Percentiles rank a stretch among this genome's conserved stretches.
These are phyloP conservation scores for Fragaria iinumae DNA, from an alignment of 306 rosid species.

Conservation along the genomic window DNA sequence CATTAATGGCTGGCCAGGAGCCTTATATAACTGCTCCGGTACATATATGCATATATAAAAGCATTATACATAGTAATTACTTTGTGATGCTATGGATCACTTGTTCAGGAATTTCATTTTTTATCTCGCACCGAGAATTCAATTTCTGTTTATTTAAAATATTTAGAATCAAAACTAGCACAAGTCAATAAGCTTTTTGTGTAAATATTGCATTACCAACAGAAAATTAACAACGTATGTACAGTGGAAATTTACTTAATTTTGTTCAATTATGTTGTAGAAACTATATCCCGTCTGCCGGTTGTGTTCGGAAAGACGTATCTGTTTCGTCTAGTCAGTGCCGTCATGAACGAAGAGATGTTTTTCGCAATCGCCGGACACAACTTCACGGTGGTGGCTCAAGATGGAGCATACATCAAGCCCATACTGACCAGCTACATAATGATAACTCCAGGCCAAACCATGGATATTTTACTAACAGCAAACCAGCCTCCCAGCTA, in stretches of 20 bases:
- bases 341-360: slow-evolving; percentile 16
- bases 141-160: too few relatives aligned
- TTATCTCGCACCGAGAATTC: too few relatives aligned
- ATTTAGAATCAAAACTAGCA: neutral
- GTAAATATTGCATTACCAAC: too few relatives aligned
- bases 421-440: slow-evolving; percentile 12
- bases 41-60: neutral
- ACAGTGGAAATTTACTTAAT: too few relatives aligned
- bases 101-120: too few relatives aligned
- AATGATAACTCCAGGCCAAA: slow-evolving; percentile 22
- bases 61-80: too few relatives aligned
- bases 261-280: neutral
- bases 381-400: slow-evolving; percentile 14
- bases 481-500: slow-evolving; percentile 17
- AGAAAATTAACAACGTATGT: too few relatives aligned
- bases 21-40: slow-evolving; percentile 15
- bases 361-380: slow-evolving; percentile 23
- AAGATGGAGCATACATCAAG: slow-evolving; percentile 21
- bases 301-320: slow-evolving; percentile 14
- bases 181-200: too few relatives aligned
- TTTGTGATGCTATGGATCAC: neutral
- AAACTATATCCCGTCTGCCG: neutral
- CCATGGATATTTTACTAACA: slow-evolving; percentile 18
- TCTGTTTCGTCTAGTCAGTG: slow-evolving; percentile 7
- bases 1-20: neutral